Conservation (phyloP, 1,284 basidiomycete genomes). For the Papiliotrema fonsecae region DNA sequence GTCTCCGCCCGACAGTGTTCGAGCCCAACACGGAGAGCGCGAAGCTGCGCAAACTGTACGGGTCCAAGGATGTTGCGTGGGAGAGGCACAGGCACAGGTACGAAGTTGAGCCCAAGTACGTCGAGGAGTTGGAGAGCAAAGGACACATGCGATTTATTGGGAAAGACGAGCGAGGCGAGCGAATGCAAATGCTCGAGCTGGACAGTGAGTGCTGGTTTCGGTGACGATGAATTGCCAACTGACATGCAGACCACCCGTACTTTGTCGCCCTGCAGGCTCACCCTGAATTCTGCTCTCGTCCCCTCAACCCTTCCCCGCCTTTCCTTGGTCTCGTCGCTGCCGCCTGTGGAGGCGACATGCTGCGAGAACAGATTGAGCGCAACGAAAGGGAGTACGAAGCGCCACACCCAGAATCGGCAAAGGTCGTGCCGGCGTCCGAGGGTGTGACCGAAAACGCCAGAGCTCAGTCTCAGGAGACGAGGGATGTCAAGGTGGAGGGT, state of each 20-base stretch:
- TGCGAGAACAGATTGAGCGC: constrained; percentile 68
- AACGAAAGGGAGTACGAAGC: constrained; percentile 57
- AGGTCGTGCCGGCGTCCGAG: constrained; percentile 43
- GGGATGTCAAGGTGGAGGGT: constrained; percentile 34
- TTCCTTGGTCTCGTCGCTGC: constrained; percentile 96
- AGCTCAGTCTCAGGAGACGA: constrained; percentile 35
- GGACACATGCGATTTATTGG: constrained; percentile 77
- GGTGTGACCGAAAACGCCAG: constrained; percentile 41
- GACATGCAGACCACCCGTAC: constrained; percentile 77
- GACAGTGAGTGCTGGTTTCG: constrained; percentile 54
- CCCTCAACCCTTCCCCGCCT: constrained; percentile 92
- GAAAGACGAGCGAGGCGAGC: constrained; percentile 89
- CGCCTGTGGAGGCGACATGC: constrained; percentile 59
- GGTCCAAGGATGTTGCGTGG: constrained; percentile 79
- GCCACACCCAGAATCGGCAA: constrained; percentile 52
- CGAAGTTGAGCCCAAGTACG: constrained; percentile 89
- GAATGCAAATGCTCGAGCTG: constrained; percentile 96
- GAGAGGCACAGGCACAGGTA: constrained; percentile 97
- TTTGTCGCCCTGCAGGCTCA: constrained; percentile 95
- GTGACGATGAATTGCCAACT: background rate
- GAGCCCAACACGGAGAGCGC: constrained; percentile 59
- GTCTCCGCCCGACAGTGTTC: constrained; percentile 90
- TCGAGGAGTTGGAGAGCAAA: constrained; percentile 65
- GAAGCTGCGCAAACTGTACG: constrained; percentile 75
- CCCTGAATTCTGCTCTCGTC: constrained; percentile 98